These are phyloP conservation scores for Aspergillus hancockii DNA, from an alignment of 495 filamentous ascomycete genomes.

Conservation along the genomic window DNA sequence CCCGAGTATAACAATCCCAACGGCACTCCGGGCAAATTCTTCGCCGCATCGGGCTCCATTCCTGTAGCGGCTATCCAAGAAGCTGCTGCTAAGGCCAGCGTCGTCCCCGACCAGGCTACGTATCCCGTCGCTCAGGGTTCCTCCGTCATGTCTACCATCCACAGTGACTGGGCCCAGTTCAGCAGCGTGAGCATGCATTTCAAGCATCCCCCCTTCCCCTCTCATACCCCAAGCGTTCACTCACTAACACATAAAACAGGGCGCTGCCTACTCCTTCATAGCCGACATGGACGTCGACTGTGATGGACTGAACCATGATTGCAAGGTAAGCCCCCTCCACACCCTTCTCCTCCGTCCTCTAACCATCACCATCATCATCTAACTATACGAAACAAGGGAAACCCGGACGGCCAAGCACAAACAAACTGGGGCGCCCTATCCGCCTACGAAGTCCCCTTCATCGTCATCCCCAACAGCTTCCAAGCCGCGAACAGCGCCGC, in stretches of 20 bases:
- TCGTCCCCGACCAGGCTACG: constrained; percentile 22
- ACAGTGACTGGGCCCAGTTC: constrained; percentile 35
- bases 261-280: constrained; percentile 35
- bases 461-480: constrained; percentile 39
- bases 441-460: constrained; percentile 41
- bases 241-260: constrained; percentile 19
- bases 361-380: neutral
- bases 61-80: constrained; percentile 27
- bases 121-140: constrained; percentile 27
- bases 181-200: constrained; percentile 16
- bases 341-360: neutral
- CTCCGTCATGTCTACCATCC: constrained; percentile 26
- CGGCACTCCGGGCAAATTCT: constrained; percentile 29
- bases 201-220: neutral
- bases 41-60: constrained; percentile 27
- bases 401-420: constrained; percentile 31
- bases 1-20: constrained; percentile 28
- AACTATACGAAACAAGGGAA: constrained; percentile 23
- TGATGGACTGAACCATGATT: constrained; percentile 36
- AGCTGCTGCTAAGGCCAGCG: constrained; percentile 29
- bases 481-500: constrained; percentile 22
- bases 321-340: constrained; percentile 22
- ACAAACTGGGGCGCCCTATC: constrained; percentile 42
- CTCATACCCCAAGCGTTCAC: neutral
- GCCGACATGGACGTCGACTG: constrained; percentile 46